A percentile compares a stretch with the other conserved stretches of the same genome.
Evolutionary conservation across 495 filamentous ascomycete genomes (phyloP).

Genomic region (Thozetella sp.): DNA sequence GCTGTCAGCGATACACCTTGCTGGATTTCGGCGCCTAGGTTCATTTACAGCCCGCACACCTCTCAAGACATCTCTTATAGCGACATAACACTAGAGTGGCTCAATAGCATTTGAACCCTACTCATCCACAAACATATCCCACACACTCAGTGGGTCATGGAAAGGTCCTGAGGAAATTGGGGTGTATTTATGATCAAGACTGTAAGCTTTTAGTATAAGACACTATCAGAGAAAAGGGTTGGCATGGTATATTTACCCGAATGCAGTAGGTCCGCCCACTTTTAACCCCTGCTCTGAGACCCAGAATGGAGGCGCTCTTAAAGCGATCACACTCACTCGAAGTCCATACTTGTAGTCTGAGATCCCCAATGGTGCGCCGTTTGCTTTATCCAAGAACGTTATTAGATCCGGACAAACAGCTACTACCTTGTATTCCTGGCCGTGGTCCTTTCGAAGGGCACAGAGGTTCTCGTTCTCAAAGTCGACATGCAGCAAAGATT

Average conservation of each 20-base stretch:
- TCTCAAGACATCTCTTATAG: too few species aligned
- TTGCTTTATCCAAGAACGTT: background rate
- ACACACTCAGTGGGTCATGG: background rate
- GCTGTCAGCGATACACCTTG: too few species aligned
- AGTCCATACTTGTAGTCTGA: background rate
- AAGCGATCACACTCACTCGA: background rate
- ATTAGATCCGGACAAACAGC: background rate
- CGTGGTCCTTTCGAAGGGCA: background rate
- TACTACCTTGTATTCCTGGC: background rate
- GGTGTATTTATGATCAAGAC: background rate
- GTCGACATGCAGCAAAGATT: background rate
- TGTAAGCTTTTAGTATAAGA: background rate
- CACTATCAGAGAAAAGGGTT: background rate
- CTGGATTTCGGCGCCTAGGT: too few species aligned
- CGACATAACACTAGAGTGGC: too few species aligned
- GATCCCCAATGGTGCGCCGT: background rate
- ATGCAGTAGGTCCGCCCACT: background rate
- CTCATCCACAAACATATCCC: conserved; percentile 14
- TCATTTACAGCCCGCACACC: too few species aligned
- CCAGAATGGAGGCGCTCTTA: background rate
- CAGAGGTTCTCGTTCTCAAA: background rate
- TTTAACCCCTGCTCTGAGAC: background rate
- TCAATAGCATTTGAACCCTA: too few species aligned
- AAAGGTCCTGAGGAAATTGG: background rate
- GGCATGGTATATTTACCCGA: background rate